phyloP scores from a whole-genome alignment of 169 alveolate species.

The Plasmodium falciparum region DNA sequence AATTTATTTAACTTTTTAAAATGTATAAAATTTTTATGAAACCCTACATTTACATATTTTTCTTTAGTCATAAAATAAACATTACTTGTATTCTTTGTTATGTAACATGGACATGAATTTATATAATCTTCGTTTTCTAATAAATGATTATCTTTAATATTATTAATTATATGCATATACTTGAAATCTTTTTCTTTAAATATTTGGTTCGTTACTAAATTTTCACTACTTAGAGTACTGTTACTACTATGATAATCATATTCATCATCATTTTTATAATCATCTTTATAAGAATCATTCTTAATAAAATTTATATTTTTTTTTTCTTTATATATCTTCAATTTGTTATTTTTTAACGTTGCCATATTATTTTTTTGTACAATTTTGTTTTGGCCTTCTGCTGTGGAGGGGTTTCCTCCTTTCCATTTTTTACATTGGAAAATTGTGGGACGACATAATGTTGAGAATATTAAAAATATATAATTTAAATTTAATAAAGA shows the following conservation, averaged over 20 bases:
- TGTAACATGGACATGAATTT: not conserved
- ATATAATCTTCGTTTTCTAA: not conserved
- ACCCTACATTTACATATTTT: slow-evolving; percentile 25
- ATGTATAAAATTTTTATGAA: slow-evolving; percentile 7
- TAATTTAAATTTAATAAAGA: slow-evolving; percentile 9
- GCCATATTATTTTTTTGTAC: not conserved
- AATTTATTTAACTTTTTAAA: not conserved
- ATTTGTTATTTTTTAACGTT: not conserved
- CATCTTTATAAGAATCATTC: too few species aligned
- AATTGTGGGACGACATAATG: slow-evolving; percentile 2
- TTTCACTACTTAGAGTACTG: too few species aligned
- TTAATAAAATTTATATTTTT: not conserved
- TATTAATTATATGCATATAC: slow-evolving; percentile 37
- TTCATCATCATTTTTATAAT: too few species aligned
- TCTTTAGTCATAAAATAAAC: slow-evolving; percentile 7
- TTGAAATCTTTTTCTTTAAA: slow-evolving; percentile 17
- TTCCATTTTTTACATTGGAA: not conserved
- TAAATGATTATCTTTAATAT: slow-evolving; percentile 1
- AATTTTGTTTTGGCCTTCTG: not conserved
- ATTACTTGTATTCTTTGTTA: slow-evolving; percentile 6
- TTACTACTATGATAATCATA: too few species aligned
- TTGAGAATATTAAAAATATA: slow-evolving; percentile 6
- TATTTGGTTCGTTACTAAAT: too few species aligned
- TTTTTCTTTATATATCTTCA: not conserved
- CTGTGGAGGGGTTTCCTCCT: too few species aligned